Percentiles rank a stretch among this genome's conserved stretches.
Evolutionary conservation across 441 rosid genomes (phyloP).

Genomic region (Heliophila coronopifolia): DNA sequence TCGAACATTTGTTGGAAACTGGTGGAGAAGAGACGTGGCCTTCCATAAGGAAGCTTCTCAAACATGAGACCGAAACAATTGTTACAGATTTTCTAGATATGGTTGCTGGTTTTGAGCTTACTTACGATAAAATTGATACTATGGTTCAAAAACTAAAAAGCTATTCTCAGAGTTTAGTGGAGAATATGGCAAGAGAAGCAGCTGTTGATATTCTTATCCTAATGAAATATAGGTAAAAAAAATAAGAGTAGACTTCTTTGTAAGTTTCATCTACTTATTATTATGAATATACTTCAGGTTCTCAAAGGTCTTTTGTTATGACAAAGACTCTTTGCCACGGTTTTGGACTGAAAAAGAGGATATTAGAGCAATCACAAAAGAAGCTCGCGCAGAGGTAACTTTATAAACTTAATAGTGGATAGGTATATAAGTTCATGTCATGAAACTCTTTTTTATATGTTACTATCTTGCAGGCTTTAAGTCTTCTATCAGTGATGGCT

Average conservation of each 20-base stretch:
- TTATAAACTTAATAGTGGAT: conserved; percentile 1
- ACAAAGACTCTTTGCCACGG: conserved; percentile 64
- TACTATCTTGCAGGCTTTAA: conserved; percentile 48
- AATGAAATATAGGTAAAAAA: conserved; percentile 69
- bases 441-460: conserved; percentile 6
- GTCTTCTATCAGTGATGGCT: conserved; percentile 61
- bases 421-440: conserved; percentile 18
- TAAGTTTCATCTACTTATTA: conserved; percentile 3
- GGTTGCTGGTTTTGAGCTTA: conserved; percentile 64
- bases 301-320: conserved; percentile 60
- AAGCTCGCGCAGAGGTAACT: conserved; percentile 63
- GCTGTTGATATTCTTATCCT: conserved; percentile 61
- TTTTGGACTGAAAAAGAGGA: conserved; percentile 88
- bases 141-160: conserved; percentile 47
- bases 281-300: conserved; percentile 45
- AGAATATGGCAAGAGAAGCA: conserved; percentile 70
- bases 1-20: conserved; percentile 56
- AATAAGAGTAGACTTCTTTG: not conserved
- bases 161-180: conserved; percentile 55
- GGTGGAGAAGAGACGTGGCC: conserved; percentile 66
- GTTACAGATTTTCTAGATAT: conserved; percentile 41
- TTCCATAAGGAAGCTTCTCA: conserved; percentile 63
- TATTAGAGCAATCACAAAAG: conserved; percentile 58
- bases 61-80: conserved; percentile 47
- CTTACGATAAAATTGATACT: conserved; percentile 32